Evolutionary conservation across 306 rosid genomes (phyloP).

Genomic region (Acacia melanoxylon): DNA sequence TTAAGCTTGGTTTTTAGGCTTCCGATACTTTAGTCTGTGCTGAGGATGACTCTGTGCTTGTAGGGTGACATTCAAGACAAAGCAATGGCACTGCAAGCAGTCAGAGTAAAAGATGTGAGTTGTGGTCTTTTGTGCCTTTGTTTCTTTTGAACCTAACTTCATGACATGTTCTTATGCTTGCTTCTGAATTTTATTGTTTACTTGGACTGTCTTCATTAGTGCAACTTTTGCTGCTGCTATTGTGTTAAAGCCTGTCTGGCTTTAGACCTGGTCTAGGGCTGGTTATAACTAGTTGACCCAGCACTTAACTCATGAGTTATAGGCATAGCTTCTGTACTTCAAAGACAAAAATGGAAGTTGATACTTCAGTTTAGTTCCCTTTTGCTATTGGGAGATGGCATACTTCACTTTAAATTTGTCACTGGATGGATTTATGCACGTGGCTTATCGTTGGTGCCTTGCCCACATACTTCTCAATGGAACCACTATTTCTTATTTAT

Average conservation of each 20-base stretch:
- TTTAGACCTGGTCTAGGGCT: background rate
- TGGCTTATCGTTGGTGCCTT: background rate
- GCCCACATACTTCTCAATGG: background rate
- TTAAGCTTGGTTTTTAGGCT: conserved; percentile 20
- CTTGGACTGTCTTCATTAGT: background rate
- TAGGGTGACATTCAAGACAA: conserved; percentile 98
- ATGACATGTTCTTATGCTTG: conserved; percentile 7
- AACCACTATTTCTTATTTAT: background rate
- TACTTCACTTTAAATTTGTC: background rate
- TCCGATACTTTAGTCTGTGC: conserved; percentile 18
- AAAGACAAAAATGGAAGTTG: background rate
- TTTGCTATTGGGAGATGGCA: background rate
- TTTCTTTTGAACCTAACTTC: background rate
- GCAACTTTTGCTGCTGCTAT: conserved; percentile 1
- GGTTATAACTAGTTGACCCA: background rate
- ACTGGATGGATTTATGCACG: background rate
- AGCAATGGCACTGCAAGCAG: conserved; percentile 77
- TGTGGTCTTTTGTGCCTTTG: conserved; percentile 3
- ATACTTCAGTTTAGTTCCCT: background rate
- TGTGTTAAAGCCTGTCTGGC: background rate
- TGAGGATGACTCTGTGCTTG: conserved; percentile 39
- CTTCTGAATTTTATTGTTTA: conserved; percentile 5
- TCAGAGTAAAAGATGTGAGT: conserved; percentile 96
- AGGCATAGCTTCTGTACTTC: background rate
- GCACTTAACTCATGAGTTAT: background rate